Evolutionary conservation across 768 basidiomycete species (phyloP), one percentile per base, ranked within the genome.

Genomic region (Trametes cubensis): DNA sequence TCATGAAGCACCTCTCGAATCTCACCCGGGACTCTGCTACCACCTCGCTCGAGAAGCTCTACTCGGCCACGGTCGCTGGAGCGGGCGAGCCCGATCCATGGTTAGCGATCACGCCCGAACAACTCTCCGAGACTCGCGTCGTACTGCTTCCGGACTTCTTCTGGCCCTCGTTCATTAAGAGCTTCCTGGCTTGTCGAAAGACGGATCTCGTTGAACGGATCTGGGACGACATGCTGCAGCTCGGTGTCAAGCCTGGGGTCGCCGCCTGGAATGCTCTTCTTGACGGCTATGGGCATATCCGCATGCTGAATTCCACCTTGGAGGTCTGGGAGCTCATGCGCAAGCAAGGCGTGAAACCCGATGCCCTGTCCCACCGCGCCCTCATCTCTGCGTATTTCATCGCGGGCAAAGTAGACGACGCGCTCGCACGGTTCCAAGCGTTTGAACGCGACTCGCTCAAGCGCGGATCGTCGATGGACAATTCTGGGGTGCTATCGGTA

Each of bases 211-310:
- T 86, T 3, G 81, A 80, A 46, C 74, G 76, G 23, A 69, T 92
- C 6, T 93, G 92, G 92, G 77, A 82, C 39, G 90, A 92, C 70
- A 82, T 91, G 76, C 55, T 75, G 18, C 66, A 72, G 40, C 74
- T 80, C 21, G 80, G 79, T 0, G 71, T 88, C 40, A 72, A 60
- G 40, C 86, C 86, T n/a, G 80, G 80, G 1, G 73, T 83, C 10
- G 74, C 79, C 26, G 81, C 85, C 51, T 94, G 92, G 92, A 90
- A 83, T 11, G 83, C 85, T 17, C 79, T 92, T 46, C 75, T 95
- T 40, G 82, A 86, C 49, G 83, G 85, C 8, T 87, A 88, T 66
- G 81, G 79, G 34, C 75, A 80, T 49, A 75, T 80, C 40, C 79
- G 81, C 21, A 78, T 83, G 54, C 72, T 80, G 17, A 77, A 79